Percentiles rank a stretch among this genome's conserved stretches.
Evolutionary conservation across 768 basidiomycete genomes (phyloP).

Genomic region (Suillus alpinus): DNA sequence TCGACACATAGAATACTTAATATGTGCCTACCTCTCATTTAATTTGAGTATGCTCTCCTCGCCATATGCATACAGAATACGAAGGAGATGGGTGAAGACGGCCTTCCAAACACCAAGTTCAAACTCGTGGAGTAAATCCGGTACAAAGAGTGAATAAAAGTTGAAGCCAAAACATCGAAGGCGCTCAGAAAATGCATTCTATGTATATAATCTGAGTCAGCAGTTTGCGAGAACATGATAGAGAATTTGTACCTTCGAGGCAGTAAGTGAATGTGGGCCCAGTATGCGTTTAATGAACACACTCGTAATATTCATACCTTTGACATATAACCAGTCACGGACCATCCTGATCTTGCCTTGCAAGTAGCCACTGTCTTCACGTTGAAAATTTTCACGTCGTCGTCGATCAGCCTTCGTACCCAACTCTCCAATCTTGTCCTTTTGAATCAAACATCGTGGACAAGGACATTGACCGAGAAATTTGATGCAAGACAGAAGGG

Average conservation of each 20-base stretch:
- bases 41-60: background rate
- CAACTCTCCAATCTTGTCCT: constrained; percentile 8
- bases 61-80: constrained; percentile 22
- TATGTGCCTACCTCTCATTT: background rate
- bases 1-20: background rate
- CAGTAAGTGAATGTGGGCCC: background rate
- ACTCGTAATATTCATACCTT: background rate
- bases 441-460: constrained; percentile 14
- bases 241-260: background rate
- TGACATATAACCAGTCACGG: constrained; percentile 5
- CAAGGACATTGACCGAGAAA: constrained; percentile 20
- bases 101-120: constrained; percentile 38
- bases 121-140: constrained; percentile 39
- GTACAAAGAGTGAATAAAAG: constrained; percentile 25
- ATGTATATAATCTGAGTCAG: background rate
- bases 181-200: constrained; percentile 36
- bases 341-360: constrained; percentile 3
- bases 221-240: too few relatives aligned
- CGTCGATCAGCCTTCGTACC: constrained; percentile 11
- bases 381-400: background rate
- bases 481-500: constrained; percentile 17
- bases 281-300: background rate
- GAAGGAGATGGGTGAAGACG: constrained; percentile 33
- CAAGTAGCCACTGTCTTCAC: background rate
- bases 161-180: constrained; percentile 20